phyloP scores from a whole-genome alignment of 176 grass and related monocot species.

The Chloris gayana region DNA sequence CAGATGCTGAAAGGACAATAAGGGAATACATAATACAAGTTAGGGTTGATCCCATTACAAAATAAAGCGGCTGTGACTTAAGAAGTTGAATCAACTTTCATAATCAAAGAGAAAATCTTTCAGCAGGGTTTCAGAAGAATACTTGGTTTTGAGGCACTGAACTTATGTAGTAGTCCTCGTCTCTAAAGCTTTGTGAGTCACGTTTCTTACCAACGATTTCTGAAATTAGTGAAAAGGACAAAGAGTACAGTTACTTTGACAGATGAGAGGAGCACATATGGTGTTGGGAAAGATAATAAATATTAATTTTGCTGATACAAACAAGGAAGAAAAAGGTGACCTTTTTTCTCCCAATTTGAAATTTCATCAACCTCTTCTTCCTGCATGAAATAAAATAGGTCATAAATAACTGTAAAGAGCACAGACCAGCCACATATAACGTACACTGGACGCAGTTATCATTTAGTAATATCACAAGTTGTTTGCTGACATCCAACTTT shows the following conservation, averaged over 20 bases:
- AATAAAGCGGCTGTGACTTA: not conserved
- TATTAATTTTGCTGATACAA: not conserved
- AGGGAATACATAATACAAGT: not conserved
- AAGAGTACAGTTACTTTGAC: not conserved
- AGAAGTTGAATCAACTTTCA: slow-evolving; percentile 7
- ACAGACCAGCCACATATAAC: not conserved
- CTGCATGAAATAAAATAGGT: slow-evolving; percentile 46
- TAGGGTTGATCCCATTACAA: not conserved
- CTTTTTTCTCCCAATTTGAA: slow-evolving; percentile 79
- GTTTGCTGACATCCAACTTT: not conserved
- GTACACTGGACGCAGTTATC: not conserved
- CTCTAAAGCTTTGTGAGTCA: slow-evolving; percentile 73
- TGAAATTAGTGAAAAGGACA: slow-evolving; percentile 45
- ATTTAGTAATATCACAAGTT: not conserved
- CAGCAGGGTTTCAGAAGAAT: slow-evolving; percentile 18
- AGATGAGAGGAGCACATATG: not conserved
- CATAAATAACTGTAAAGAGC: slow-evolving; percentile 41
- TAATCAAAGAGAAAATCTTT: not conserved
- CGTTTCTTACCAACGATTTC: slow-evolving; percentile 78
- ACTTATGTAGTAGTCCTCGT: slow-evolving; percentile 95
- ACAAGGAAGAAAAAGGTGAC: slow-evolving; percentile 38
- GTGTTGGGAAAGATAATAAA: not conserved
- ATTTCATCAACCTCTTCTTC: slow-evolving; percentile 54
- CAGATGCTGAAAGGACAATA: slow-evolving; percentile 66
- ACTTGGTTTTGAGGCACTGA: slow-evolving; percentile 93